These are phyloP conservation scores for Elsinoe australis DNA, from an alignment of 2,329 filamentous ascomycete genomes.

Conservation along the genomic window DNA sequence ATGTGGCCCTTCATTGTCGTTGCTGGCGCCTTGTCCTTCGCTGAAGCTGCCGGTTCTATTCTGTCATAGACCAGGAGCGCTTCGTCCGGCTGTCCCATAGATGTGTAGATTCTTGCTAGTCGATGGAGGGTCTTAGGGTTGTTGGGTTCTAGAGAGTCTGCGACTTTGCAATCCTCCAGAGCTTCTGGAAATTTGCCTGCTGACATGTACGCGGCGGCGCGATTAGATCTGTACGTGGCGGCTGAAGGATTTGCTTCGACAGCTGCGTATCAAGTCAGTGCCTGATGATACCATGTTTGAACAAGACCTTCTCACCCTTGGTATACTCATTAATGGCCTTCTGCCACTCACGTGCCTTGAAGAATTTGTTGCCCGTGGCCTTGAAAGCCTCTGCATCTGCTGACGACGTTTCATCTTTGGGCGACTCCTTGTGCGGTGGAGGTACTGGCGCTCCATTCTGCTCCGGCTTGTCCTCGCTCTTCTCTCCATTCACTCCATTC, in stretches of 20 bases:
- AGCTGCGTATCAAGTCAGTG: constrained; percentile 47
- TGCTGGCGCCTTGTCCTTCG: constrained; percentile 78
- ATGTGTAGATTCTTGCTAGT: constrained; percentile 82
- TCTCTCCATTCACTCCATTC: constrained; percentile 41
- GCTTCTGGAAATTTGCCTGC: constrained; percentile 71
- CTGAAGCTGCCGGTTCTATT: constrained; percentile 71
- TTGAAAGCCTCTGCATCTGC: constrained; percentile 91
- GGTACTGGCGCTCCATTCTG: constrained; percentile 52
- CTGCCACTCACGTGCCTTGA: constrained; percentile 86
- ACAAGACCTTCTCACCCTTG: constrained; percentile 56
- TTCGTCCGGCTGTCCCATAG: constrained; percentile 76
- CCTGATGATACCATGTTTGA: constrained; percentile 20
- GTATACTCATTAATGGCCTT: constrained; percentile 89
- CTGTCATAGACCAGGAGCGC: constrained; percentile 73
- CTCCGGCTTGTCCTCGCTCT: constrained; percentile 34
- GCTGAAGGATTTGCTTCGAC: constrained; percentile 81
- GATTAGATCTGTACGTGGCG: constrained; percentile 86
- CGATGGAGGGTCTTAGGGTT: constrained; percentile 85
- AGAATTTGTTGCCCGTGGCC: constrained; percentile 87
- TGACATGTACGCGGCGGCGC: constrained; percentile 88
- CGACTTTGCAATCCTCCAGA: constrained; percentile 75
- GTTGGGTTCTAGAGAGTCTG: constrained; percentile 73
- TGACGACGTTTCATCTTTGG: constrained; percentile 34
- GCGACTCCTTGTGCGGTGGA: constrained; percentile 57
- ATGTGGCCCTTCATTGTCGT: constrained; percentile 79